phyloP scores from a whole-genome alignment of 1,284 basidiomycete species.

The Ceratobasidium sp. region DNA sequence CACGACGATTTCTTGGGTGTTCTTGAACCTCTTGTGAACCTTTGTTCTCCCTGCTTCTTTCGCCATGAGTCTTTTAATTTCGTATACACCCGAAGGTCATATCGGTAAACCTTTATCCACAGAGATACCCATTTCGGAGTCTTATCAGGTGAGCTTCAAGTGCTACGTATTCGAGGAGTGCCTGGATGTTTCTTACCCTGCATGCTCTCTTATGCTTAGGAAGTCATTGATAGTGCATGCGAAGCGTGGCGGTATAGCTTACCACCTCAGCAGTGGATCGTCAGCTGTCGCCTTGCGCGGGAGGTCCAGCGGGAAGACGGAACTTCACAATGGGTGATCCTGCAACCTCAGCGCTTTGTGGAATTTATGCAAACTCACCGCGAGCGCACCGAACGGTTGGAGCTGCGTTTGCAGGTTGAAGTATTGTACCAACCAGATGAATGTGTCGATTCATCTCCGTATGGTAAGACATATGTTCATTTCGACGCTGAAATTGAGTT shows the following conservation, averaged over 20 bases:
- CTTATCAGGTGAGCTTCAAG: constrained; percentile 27
- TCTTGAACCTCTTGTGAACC: too few species aligned
- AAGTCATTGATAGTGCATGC: constrained; percentile 32
- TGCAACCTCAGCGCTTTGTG: constrained; percentile 8
- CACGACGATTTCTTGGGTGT: not conserved
- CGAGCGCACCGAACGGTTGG: not conserved
- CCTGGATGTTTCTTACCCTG: not conserved
- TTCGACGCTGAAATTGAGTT: not conserved
- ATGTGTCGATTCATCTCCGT: not conserved
- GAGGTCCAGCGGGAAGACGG: not conserved
- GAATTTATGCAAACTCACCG: constrained; percentile 7
- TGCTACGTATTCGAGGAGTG: not conserved
- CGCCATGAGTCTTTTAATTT: constrained; percentile 38
- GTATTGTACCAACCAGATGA: not conserved
- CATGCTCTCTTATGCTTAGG: not conserved
- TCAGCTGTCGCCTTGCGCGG: constrained; percentile 18
- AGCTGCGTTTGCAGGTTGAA: constrained; percentile 29
- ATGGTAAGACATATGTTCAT: not conserved
- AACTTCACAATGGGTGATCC: not conserved
- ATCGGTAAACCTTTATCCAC: not conserved
- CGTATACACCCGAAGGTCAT: constrained; percentile 9
- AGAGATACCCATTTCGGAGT: constrained; percentile 12
- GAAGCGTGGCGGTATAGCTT: constrained; percentile 13
- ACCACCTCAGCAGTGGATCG: constrained; percentile 14
- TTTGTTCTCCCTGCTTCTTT: not conserved